Evolutionary conservation across 768 basidiomycete genomes (phyloP).

Genomic region (Hysterangium stoloniferum): DNA sequence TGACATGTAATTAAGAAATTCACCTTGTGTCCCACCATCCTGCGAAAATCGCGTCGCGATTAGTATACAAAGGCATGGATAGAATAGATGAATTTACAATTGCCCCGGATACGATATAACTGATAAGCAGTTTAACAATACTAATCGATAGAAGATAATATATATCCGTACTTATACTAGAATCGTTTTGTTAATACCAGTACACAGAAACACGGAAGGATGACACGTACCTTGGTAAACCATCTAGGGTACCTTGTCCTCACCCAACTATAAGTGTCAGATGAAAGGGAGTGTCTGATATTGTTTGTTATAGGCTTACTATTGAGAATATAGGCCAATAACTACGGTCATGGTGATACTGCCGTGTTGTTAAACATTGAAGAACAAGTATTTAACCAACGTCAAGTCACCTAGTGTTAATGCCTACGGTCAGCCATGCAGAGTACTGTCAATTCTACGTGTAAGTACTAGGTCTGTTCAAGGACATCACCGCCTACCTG

Average conservation of each 20-base stretch:
- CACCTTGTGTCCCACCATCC: constrained; percentile 31
- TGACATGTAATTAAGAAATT: not conserved
- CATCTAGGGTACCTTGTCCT: constrained; percentile 30
- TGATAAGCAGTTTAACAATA: constrained; percentile 16
- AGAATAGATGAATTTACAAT: constrained; percentile 14
- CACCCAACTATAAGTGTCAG: constrained; percentile 15
- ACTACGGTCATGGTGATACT: constrained; percentile 17
- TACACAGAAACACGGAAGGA: not conserved
- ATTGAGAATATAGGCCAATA: constrained; percentile 20
- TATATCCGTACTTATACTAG: constrained; percentile 3
- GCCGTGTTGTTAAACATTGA: not conserved
- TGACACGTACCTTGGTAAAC: constrained; percentile 28
- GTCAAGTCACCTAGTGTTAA: constrained; percentile 11
- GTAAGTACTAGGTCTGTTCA: not conserved
- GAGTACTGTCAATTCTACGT: constrained; percentile 22
- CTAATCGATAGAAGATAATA: not conserved
- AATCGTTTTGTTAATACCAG: not conserved
- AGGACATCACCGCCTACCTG: not conserved
- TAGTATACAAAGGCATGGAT: not conserved
- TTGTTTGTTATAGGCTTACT: not conserved
- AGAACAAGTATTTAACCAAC: not conserved
- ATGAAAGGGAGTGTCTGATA: not conserved
- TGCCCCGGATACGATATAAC: constrained; percentile 34
- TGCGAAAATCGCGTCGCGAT: not conserved
- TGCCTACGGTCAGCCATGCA: constrained; percentile 19